These are phyloP conservation scores for Rhynchosporium secalis DNA, from an alignment of 2,329 filamentous ascomycete species.

Conservation along the genomic window DNA sequence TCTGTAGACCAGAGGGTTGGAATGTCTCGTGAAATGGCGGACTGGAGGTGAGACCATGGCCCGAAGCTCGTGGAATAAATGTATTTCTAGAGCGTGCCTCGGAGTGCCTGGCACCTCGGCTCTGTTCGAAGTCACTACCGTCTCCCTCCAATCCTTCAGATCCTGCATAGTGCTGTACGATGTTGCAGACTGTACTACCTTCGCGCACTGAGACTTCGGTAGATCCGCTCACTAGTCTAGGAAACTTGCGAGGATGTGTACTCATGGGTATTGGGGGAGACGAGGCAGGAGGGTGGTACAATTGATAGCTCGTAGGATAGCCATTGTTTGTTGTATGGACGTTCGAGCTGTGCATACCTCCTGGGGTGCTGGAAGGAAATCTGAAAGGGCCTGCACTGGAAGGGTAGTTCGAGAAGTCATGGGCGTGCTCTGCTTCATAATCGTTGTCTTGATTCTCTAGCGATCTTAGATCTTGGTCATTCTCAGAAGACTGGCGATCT, in stretches of 20 bases:
- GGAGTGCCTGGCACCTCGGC: neutral
- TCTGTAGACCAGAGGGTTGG: slow-evolving; percentile 8
- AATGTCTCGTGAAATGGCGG: neutral
- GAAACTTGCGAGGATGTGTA: slow-evolving; percentile 17
- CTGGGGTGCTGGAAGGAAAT: slow-evolving; percentile 1
- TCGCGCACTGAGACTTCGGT: slow-evolving; percentile 24
- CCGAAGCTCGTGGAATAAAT: neutral
- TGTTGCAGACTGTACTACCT: slow-evolving; percentile 36
- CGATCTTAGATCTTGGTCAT: neutral
- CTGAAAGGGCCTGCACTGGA: slow-evolving; percentile 4
- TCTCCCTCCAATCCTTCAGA: slow-evolving; percentile 11
- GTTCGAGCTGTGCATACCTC: neutral
- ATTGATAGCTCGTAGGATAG: slow-evolving; percentile 3
- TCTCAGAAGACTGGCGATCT: slow-evolving; percentile 1
- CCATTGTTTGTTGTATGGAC: neutral
- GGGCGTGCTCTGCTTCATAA: neutral
- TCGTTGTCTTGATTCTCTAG: neutral
- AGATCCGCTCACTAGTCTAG: slow-evolving; percentile 12
- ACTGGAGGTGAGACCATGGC: neutral
- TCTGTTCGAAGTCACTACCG: neutral
- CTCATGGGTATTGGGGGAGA: slow-evolving; percentile 6
- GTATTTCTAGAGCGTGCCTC: slow-evolving; percentile 3
- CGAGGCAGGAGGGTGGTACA: neutral
- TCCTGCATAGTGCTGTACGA: slow-evolving; percentile 15
- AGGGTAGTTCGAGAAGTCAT: slow-evolving; percentile 11